Base-by-base conservation (phyloP, 768 basidiomycete genomes). In the Macrocybe gigantea region DNA sequence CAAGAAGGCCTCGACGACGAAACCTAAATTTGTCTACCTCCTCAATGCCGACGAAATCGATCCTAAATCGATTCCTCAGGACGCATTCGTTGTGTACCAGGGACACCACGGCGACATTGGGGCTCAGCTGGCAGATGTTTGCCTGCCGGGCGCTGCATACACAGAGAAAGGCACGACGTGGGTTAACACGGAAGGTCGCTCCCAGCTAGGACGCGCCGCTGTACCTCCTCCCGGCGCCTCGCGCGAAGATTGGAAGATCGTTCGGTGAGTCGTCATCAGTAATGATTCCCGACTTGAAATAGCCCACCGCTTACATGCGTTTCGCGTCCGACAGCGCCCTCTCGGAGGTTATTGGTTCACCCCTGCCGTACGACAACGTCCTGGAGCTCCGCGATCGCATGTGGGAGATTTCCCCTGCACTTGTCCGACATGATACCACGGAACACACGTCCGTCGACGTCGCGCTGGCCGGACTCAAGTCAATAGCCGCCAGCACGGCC, bases 81-180 rank as follows among this genome's bases (percentile, higher is more conserved):
- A 92, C 57, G 93, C 95, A 3, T 98, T 98, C 59, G 94, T 98
- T 40, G 95, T 99, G 10, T 99, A 99, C 66, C 96, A 98, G 60
- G 96, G 96, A 33, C 94, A 97, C 65, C 96, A 99, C 61, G 96
- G 96, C 57, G 96, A 99, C 64, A 73, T 91, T 47, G 95, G 96
- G 33, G 96, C 96, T 2, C 90, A 93, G 58, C 82, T 93, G 15
- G 96, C 96, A n/a, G 96, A 99, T 61, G 93, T 98, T 49, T 91
- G 89, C 64, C 71, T 98, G 12, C 96, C 96, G 11, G 91, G 79
- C 6, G 79, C 86, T 11, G 96, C 96, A 2, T 97, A 96, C 69
- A 98, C 95, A 2, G 96, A 98, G 71, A 80, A 79, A 64, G 73
- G 79, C 6, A 75, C 77, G 41, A 97, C 93, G 1, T 98, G 94